These are phyloP conservation scores for Fonsecaea pedrosoi DNA, from an alignment of 2,329 filamentous ascomycete genomes.

Conservation along the genomic window DNA sequence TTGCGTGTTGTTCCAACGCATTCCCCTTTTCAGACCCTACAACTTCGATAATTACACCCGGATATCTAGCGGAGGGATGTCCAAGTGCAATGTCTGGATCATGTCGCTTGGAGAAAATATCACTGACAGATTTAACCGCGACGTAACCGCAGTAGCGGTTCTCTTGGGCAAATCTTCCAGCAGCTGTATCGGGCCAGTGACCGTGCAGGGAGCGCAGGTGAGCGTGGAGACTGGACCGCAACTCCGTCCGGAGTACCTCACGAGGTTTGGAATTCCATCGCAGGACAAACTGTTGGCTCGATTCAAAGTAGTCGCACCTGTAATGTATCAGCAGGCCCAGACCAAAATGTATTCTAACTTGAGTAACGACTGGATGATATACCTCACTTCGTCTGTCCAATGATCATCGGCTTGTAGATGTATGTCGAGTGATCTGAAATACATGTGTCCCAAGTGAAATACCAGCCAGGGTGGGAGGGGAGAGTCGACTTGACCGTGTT, in stretches of 20 bases:
- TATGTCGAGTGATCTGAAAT: too few relatives aligned
- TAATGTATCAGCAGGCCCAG: background rate
- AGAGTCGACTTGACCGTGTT: too few relatives aligned
- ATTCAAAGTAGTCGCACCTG: constrained; percentile 10
- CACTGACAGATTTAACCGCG: too few relatives aligned
- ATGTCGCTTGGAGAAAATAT: too few relatives aligned
- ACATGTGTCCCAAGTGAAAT: too few relatives aligned
- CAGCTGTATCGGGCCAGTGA: constrained; percentile 1
- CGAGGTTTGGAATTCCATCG: background rate
- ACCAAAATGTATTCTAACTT: too few relatives aligned
- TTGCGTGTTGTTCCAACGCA: constrained; percentile 1
- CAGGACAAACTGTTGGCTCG: constrained; percentile 3
- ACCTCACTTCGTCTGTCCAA: too few relatives aligned
- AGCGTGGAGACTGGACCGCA: background rate
- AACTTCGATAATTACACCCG: constrained; percentile 8
- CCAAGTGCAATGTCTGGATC: too few relatives aligned
- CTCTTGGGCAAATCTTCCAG: constrained; percentile 6
- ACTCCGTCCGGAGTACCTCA: background rate
- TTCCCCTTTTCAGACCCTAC: background rate
- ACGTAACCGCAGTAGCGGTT: background rate
- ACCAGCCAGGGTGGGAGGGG: too few relatives aligned
- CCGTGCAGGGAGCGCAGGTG: background rate
- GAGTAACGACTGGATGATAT: too few relatives aligned
- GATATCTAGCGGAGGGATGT: too few relatives aligned
- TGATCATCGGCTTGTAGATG: too few relatives aligned